Conservation (phyloP, 2,329 filamentous ascomycete species). For the Ascochyta lentis region DNA sequence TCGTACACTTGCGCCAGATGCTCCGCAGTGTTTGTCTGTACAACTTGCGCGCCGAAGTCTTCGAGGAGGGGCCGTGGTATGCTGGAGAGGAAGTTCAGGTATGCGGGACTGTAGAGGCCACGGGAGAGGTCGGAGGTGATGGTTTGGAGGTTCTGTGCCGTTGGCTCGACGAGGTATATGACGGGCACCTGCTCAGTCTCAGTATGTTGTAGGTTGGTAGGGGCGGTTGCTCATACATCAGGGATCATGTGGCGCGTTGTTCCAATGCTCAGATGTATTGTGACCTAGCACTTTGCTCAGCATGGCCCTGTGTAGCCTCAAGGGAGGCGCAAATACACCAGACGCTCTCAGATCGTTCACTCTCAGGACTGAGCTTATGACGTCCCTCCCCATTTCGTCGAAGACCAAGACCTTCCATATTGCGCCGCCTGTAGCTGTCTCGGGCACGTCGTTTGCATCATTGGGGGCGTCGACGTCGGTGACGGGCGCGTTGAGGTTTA, state of each 20-base stretch:
- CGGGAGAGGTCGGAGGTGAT: constrained; percentile 87
- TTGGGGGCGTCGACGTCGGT: constrained; percentile 67
- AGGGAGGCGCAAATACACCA: constrained; percentile 61
- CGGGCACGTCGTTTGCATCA: constrained; percentile 50
- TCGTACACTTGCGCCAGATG: constrained; percentile 92
- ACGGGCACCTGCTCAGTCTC: constrained; percentile 64
- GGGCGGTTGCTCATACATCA: constrained; percentile 66
- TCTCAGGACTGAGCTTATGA: constrained; percentile 93
- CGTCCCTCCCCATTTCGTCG: constrained; percentile 87
- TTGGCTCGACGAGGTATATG: constrained; percentile 95
- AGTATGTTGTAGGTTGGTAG: constrained; percentile 8
- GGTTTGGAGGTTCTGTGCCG: constrained; percentile 75
- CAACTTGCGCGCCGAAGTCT: constrained; percentile 91
- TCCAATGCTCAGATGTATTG: constrained; percentile 67
- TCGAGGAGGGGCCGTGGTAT: constrained; percentile 89
- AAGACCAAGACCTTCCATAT: constrained; percentile 76
- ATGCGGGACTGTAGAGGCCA: constrained; percentile 84
- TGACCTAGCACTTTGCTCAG: constrained; percentile 72
- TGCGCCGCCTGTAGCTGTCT: constrained; percentile 24
- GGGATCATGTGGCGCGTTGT: constrained; percentile 87
- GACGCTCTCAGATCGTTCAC: constrained; percentile 91
- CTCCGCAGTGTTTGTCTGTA: constrained; percentile 82
- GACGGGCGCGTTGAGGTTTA: constrained; percentile 85
- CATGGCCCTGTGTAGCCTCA: constrained; percentile 4
- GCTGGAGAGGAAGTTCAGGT: constrained; percentile 96